Evolutionary conservation across 1,284 basidiomycete species (phyloP).

Genomic region (Trametes hirsuta): DNA sequence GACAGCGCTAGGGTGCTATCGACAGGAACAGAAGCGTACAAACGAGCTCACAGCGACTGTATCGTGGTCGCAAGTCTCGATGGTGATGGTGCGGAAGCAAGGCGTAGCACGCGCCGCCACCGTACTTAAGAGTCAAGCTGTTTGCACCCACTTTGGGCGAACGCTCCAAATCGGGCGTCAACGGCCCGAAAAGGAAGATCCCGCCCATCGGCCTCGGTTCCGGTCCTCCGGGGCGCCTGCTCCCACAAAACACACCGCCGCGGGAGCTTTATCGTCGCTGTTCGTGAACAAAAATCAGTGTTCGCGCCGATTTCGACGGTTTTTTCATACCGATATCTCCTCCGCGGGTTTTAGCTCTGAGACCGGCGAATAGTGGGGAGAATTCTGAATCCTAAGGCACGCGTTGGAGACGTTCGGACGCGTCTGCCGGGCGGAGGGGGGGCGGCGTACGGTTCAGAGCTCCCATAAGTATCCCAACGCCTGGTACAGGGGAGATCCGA

Average conservation of each 20-base stretch:
- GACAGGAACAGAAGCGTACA: no score
- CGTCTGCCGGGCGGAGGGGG: no score
- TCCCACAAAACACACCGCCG: background rate
- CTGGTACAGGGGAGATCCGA: background rate
- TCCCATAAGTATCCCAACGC: no score
- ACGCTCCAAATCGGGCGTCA: background rate
- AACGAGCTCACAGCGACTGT: no score
- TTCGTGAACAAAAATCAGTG: background rate
- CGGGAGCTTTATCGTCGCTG: background rate
- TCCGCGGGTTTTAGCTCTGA: background rate
- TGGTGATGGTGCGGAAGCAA: no score
- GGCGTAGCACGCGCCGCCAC: no score
- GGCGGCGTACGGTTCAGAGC: no score
- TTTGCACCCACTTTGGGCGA: background rate
- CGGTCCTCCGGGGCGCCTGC: background rate
- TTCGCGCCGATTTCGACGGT: background rate
- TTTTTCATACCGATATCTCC: slow-evolving; percentile 1
- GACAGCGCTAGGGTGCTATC: background rate
- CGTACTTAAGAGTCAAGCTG: no score
- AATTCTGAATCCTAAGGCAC: no score
- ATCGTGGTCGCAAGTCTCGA: no score
- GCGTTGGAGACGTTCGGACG: no score
- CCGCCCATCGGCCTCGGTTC: slow-evolving; percentile 1
- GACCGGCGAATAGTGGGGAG: background rate
- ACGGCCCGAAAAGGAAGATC: background rate